Conservation (phyloP, 441 rosid genomes). For the Raphanus hybrid region DNA sequence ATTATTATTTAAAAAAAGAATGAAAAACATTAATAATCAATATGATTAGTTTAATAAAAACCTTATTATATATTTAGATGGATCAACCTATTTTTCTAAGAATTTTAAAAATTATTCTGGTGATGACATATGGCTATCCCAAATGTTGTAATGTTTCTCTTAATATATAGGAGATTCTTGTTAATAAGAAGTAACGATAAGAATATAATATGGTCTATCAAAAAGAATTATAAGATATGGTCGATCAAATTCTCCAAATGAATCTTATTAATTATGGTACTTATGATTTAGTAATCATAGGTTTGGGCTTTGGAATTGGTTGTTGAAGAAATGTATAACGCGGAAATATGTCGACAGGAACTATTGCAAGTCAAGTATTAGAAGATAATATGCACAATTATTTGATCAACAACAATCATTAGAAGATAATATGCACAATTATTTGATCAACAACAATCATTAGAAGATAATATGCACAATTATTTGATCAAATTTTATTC, state of each 20-base stretch:
- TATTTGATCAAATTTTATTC: conserved; percentile 20
- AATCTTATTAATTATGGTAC: not conserved
- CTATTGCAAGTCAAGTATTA: conserved; percentile 28
- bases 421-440: conserved; percentile 30
- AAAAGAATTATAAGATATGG: not conserved
- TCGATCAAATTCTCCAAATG: not conserved
- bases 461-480: conserved; percentile 31
- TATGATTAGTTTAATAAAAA: no score
- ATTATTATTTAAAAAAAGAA: no score
- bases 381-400: not conserved
- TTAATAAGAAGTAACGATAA: no score
- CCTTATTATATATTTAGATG: no score
- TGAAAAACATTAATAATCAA: no score
- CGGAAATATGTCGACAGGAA: conserved; percentile 13
- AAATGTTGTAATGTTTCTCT: no score
- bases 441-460: conserved; percentile 35
- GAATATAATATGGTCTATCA: not conserved
- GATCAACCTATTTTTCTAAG: no score
- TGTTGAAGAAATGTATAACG: conserved; percentile 32
- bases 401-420: conserved; percentile 36
- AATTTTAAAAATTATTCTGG: no score
- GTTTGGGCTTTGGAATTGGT: conserved; percentile 33
- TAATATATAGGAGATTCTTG: no score
- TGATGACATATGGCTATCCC: no score
- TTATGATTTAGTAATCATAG: conserved; percentile 30